A percentile compares a stretch with the other conserved stretches of the same genome.
phyloP scores from a whole-genome alignment of 2,329 filamentous ascomycete genomes.

The Fusarium compactum region DNA sequence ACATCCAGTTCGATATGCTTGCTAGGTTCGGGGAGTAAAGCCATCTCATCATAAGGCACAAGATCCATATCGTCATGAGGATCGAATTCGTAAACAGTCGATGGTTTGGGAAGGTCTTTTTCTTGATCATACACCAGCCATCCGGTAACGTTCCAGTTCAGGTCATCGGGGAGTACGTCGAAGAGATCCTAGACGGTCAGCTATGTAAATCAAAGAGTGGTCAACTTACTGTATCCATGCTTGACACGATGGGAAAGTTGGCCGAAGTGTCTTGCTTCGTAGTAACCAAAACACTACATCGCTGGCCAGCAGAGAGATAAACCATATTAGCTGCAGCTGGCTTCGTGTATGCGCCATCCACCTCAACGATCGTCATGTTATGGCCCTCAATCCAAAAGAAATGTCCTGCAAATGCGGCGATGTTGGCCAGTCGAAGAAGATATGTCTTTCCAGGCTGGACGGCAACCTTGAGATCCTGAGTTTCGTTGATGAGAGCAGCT shows the following conservation, averaged over 20 bases:
- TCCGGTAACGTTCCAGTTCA: slow-evolving; percentile 78
- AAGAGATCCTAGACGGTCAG: slow-evolving; percentile 67
- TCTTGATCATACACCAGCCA: slow-evolving; percentile 70
- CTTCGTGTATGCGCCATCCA: slow-evolving; percentile 78
- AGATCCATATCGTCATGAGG: slow-evolving; percentile 81
- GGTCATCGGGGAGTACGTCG: slow-evolving; percentile 71
- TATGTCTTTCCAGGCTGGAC: slow-evolving; percentile 73
- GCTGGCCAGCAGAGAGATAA: slow-evolving; percentile 76
- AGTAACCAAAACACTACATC: slow-evolving; percentile 71
- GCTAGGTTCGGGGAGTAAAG: slow-evolving; percentile 71
- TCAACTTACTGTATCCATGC: slow-evolving; percentile 72
- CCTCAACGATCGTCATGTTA: slow-evolving; percentile 76
- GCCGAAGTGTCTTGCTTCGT: slow-evolving; percentile 68
- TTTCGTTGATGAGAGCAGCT: slow-evolving; percentile 78
- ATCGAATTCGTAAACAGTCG: slow-evolving; percentile 69
- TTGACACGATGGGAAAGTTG: slow-evolving; percentile 77
- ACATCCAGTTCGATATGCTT: slow-evolving; percentile 72
- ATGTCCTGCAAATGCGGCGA: slow-evolving; percentile 77
- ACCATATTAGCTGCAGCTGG: slow-evolving; percentile 69
- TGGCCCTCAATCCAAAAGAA: slow-evolving; percentile 76
- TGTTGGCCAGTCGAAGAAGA: slow-evolving; percentile 64
- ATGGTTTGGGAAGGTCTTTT: slow-evolving; percentile 62
- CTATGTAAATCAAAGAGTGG: not conserved
- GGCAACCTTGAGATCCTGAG: slow-evolving; percentile 67
- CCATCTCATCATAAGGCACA: slow-evolving; percentile 74